Base-by-base conservation (phyloP, 2,329 filamentous ascomycete species). In the Ophiostoma angusticollis region DNA sequence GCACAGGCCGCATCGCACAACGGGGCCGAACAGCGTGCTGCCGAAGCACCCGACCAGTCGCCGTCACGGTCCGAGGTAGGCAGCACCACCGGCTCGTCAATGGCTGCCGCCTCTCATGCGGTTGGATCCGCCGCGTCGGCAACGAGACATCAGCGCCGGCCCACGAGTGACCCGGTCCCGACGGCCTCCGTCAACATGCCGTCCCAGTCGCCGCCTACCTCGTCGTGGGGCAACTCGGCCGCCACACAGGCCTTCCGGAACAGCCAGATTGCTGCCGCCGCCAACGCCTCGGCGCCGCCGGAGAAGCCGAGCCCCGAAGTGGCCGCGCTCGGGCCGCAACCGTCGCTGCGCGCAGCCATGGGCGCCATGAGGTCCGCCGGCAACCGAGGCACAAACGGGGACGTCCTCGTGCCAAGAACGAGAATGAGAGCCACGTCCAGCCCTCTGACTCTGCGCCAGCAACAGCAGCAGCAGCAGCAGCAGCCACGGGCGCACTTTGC, bases 311-410 rank as follows among this genome's bases (percentile, higher is more conserved):
- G 28, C 5, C 39, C 33, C 14, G 43, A 42, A 11, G 11, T 40
- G 1, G 43, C 50, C 14, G 46, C 54, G 9, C 58, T 77, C 19
- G 68, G 70, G 31, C 68, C 67, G 25, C 71, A 73, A 44, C 78
- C 74, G 43, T 85, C 85, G 1, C 64, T 89, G 33, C 63, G 73
- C 25, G 85, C 85, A 30, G 86, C 85, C 11, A 80, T 79, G 35
- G 83, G 77, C 21, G 84, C 84, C n/a, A 78, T 85, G 61, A 65
- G 73, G 21, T n/a, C n/a, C n/a, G n/a, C 66, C 62, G 21, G 63
- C 41, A 4, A 9, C 33, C 14, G 21, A 11, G 14, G 13, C 29
- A 2, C 14, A 9, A 13, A 6, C 24, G 24, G 11, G 31, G 21
- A 14, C n/a, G n/a, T 39, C 37, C 19, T 27, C 13, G 31, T 35